Conservation (phyloP, 2,329 filamentous ascomycete species). For the Sclerotinia sclerotiorum region DNA sequence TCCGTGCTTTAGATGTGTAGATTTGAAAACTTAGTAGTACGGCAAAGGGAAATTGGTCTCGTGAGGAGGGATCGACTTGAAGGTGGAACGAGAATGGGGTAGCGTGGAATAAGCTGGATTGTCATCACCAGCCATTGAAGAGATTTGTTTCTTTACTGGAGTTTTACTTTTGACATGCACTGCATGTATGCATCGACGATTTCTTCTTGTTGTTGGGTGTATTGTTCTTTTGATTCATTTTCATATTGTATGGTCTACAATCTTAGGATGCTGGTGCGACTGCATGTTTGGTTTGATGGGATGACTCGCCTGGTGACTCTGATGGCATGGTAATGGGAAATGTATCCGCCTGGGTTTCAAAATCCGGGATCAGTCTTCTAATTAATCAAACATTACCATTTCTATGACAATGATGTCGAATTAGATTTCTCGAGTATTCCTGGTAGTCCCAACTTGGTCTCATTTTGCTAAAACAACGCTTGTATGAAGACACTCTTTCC, state of each 20-base stretch:
- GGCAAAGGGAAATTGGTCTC: not conserved
- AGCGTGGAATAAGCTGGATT: not conserved
- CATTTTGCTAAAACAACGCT: not conserved
- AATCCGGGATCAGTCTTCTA: too few relatives aligned
- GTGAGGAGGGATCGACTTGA: not conserved
- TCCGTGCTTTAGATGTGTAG: not conserved
- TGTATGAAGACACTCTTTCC: not conserved
- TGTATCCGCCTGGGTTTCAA: too few relatives aligned
- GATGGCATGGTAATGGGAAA: too few relatives aligned
- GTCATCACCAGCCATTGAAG: not conserved
- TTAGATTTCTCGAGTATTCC: not conserved
- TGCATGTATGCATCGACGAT: not conserved
- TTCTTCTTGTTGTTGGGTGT: not conserved
- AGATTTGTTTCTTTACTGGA: too few relatives aligned
- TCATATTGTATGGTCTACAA: not conserved
- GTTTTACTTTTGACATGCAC: not conserved
- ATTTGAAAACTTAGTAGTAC: too few relatives aligned
- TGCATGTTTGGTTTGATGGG: not conserved
- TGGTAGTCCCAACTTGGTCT: not conserved
- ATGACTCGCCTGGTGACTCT: not conserved
- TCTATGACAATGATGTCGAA: too few relatives aligned
- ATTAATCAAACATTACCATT: too few relatives aligned
- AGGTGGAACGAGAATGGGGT: not conserved
- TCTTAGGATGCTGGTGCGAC: not conserved
- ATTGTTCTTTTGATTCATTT: not conserved